A percentile compares a stretch with the other conserved stretches of the same genome.
These are phyloP conservation scores for Conticribra weissflogii DNA, from an alignment of 108 stramenopile species.

Conservation along the genomic window DNA sequence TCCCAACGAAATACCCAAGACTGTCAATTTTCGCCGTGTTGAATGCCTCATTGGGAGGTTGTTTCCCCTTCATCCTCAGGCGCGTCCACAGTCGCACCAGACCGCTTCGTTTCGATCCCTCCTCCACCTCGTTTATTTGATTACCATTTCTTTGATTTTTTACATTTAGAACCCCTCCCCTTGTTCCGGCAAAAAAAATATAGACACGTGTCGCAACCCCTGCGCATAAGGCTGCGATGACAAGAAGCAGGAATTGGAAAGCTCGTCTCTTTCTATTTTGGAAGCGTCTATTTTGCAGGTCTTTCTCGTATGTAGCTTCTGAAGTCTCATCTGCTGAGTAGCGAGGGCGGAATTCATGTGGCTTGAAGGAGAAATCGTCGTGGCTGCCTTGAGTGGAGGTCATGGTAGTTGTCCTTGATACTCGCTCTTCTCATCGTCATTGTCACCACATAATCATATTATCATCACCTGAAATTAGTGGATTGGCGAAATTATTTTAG, in stretches of 20 bases:
- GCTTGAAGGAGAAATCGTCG: background rate
- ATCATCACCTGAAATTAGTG: too few relatives aligned
- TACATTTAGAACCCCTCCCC: background rate
- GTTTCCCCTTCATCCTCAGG: too few relatives aligned
- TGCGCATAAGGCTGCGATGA: slow-evolving; percentile 5
- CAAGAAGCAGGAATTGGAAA: background rate
- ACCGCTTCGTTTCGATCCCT: slow-evolving; percentile 5
- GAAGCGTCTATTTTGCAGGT: slow-evolving; percentile 22
- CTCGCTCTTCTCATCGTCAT: too few relatives aligned
- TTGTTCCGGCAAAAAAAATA: slow-evolving; percentile 16
- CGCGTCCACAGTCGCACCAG: too few relatives aligned
- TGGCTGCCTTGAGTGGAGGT: background rate
- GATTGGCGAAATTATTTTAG: too few relatives aligned
- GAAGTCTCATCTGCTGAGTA: slow-evolving; percentile 40
- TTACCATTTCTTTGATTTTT: background rate
- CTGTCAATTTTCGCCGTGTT: slow-evolving; percentile 25
- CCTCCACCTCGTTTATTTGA: background rate
- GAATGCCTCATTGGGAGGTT: slow-evolving; percentile 11
- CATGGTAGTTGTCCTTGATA: too few relatives aligned
- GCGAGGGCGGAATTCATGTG: slow-evolving; percentile 29
- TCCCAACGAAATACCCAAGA: slow-evolving; percentile 53
- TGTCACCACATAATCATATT: too few relatives aligned
- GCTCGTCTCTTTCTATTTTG: slow-evolving; percentile 27
- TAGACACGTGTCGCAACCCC: slow-evolving; percentile 20
- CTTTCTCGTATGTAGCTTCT: slow-evolving; percentile 26